Conservation (phyloP, 345 rosid species). For the Ricinus communis region DNA sequence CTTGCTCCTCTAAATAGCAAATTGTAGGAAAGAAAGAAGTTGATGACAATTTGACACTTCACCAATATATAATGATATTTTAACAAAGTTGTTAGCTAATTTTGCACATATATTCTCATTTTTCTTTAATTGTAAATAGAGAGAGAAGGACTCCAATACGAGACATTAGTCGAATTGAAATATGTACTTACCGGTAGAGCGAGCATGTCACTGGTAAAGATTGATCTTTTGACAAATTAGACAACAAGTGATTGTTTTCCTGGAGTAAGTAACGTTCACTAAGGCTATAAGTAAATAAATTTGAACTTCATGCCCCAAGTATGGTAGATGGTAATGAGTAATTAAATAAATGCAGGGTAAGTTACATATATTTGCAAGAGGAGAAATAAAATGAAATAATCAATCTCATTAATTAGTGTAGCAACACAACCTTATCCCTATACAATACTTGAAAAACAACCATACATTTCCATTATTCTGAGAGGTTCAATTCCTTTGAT, state of each 20-base stretch:
- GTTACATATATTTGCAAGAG: not conserved
- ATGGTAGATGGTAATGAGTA: no score
- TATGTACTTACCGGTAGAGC: no score
- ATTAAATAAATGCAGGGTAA: no score
- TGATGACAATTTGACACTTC: no score
- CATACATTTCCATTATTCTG: constrained; percentile 17
- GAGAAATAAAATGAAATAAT: constrained; percentile 13
- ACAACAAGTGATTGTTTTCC: not conserved
- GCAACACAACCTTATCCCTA: constrained; percentile 25
- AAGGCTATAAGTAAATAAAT: not conserved
- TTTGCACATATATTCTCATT: no score
- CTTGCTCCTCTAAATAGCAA: not conserved
- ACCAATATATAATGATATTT: no score
- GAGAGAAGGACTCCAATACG: no score
- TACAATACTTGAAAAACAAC: constrained; percentile 16
- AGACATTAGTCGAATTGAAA: no score
- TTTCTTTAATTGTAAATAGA: not conserved
- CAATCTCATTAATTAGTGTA: constrained; percentile 18
- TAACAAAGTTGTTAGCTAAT: no score
- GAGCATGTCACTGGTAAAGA: no score
- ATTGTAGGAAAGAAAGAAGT: no score
- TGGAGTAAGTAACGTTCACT: not conserved
- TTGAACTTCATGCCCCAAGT: not conserved
- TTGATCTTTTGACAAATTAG: no score
- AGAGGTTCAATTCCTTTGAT: constrained; percentile 27